phyloP scores from a whole-genome alignment of 2,329 filamentous ascomycete species.

The Tolypocladium cylindrosporum region DNA sequence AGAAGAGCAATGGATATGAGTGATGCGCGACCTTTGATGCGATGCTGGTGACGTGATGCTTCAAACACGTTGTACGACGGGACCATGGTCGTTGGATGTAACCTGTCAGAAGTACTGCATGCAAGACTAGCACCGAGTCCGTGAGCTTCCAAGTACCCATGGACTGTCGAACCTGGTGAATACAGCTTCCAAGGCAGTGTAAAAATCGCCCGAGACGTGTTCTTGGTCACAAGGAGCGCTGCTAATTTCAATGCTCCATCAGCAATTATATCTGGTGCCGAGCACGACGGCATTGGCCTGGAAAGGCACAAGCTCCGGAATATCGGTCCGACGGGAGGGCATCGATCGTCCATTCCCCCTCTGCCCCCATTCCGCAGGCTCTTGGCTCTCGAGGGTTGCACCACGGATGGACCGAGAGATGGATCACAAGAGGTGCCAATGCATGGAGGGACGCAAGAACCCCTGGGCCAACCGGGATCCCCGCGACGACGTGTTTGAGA shows the following conservation, averaged over 20 bases:
- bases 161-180: neutral
- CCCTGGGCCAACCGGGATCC: no score
- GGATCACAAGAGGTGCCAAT: neutral
- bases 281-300: neutral
- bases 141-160: neutral
- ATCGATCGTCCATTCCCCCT: neutral
- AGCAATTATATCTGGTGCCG: neutral
- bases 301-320: neutral
- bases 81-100: neutral
- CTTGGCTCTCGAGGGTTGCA: neutral
- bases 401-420: neutral
- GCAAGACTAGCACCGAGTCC: neutral
- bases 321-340: neutral
- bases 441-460: neutral
- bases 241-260: neutral
- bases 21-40: neutral
- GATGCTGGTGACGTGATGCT: neutral
- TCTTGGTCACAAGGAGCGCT: neutral
- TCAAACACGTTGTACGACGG: neutral
- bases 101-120: neutral
- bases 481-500: no score
- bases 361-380: neutral
- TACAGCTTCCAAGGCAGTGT: neutral
- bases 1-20: neutral
- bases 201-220: neutral